Evolutionary conservation across 768 basidiomycete species (phyloP).

Genomic region (Ramaria sp.): DNA sequence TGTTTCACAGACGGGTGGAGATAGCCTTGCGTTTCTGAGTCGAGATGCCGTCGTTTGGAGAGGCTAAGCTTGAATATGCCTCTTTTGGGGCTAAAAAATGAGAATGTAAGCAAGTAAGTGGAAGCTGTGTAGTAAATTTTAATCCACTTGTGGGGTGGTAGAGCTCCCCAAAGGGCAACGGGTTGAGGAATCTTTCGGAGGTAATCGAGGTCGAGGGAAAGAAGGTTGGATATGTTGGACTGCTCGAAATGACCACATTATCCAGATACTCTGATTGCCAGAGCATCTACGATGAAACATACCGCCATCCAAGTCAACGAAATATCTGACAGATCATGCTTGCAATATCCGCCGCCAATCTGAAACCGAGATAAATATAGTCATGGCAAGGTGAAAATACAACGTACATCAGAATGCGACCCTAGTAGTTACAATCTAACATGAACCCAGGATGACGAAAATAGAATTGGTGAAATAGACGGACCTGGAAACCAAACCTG

Average conservation of each 20-base stretch:
- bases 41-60: not conserved
- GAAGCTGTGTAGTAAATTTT: not conserved
- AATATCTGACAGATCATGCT: constrained; percentile 59
- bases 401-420: constrained; percentile 23
- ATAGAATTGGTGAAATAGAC: constrained; percentile 10
- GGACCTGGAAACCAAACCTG: constrained; percentile 70
- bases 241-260: constrained; percentile 15
- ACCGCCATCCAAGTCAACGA: constrained; percentile 58
- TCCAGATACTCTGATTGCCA: not conserved
- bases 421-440: too few relatives aligned
- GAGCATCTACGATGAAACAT: constrained; percentile 9
- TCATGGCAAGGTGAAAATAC: not conserved
- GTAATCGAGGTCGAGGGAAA: constrained; percentile 49
- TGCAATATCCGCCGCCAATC: constrained; percentile 61
- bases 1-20: not conserved
- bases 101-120: not conserved
- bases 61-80: constrained; percentile 36
- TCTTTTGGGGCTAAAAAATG: constrained; percentile 30
- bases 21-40: not conserved
- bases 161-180: constrained; percentile 48
- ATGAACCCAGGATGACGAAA: not conserved
- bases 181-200: constrained; percentile 37
- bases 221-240: constrained; percentile 45
- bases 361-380: constrained; percentile 16
- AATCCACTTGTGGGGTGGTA: constrained; percentile 51